Base-by-base conservation (phyloP, 2,329 filamentous ascomycete species). In the Exophiala viscosa region DNA sequence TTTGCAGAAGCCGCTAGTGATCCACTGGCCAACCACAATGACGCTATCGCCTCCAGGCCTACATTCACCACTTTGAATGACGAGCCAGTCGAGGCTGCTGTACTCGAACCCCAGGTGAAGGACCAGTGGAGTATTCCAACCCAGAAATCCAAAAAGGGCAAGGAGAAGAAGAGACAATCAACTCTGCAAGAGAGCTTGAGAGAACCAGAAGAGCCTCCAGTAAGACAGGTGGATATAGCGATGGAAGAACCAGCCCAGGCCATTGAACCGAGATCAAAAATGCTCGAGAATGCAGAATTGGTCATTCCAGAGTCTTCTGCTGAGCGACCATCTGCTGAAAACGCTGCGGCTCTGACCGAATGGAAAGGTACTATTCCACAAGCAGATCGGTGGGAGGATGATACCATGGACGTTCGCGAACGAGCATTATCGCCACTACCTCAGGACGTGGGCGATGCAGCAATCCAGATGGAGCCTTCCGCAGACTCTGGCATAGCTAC, bases 61-160 rank as follows among this genome's bases (percentile, higher is more conserved):
- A 51, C 50, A 23, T 15, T 39, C 45, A 32, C 15, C 23, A n/a
- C 42, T 17, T 9, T 11, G 4, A 6, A 23, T 8, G 23, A 14
- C 20, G 35, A 42, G 17, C 14, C 44, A n/a, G 13, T 45, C 9
- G 15, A 47, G 32, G 10, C 32, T 10, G 5, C 18, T 8, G 39
- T 50, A 31, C 10, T 28, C 15, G 51, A 45, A 15, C 20, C 31
- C 11, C 23, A 18, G 13, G 17, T 48, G 8, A 47, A 36, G 14
- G 42, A 49, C 7, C 49, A 57, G 54, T 53, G 50, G 52, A 61
- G 59, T 36, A 50, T 55, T 14, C 49, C 56, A 3, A 59, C 58
- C 20, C 67, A 67, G 52, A 72, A 71, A 55, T 63, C 66, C 11
- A 58, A 58, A 36, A 65, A 63, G 48, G 54, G 54, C 15, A 60